Evolutionary conservation across 257 asterid species (phyloP).

Genomic region (Salvia splendens): DNA sequence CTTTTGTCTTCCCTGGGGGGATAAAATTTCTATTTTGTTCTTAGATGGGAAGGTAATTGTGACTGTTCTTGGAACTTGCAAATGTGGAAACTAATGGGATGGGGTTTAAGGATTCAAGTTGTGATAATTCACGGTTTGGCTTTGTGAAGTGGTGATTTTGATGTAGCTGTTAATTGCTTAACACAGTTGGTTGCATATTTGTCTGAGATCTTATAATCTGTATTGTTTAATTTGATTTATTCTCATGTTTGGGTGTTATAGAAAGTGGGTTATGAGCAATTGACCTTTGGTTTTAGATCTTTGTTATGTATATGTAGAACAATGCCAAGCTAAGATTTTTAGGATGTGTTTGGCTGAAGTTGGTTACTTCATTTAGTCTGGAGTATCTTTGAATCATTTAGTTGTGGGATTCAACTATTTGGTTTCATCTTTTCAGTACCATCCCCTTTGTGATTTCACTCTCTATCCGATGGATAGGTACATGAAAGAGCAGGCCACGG

Average conservation of each 20-base stretch:
- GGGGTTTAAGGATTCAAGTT: constrained; percentile 13
- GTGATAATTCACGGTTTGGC: constrained; percentile 13
- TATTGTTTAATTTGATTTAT: background rate
- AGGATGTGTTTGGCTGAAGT: background rate
- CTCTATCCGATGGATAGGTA: constrained; percentile 67
- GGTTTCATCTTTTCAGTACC: constrained; percentile 27
- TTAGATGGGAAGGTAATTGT: constrained; percentile 10
- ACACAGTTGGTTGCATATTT: constrained; percentile 4
- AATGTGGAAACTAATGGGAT: background rate
- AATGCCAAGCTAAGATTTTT: background rate
- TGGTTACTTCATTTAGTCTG: background rate
- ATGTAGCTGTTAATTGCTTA: background rate
- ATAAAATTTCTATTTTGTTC: background rate
- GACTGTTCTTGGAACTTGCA: constrained; percentile 9
- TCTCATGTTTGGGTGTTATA: background rate
- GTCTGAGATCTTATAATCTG: background rate
- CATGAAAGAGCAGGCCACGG: constrained; percentile 50
- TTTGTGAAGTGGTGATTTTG: constrained; percentile 18
- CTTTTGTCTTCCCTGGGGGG: background rate
- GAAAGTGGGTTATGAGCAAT: background rate
- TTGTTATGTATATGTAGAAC: background rate
- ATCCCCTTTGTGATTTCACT: constrained; percentile 56
- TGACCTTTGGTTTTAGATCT: background rate
- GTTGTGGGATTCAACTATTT: background rate
- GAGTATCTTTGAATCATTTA: background rate